Conservation (phyloP, 2,329 filamentous ascomycete species). For the Ophiostoma ips region DNA sequence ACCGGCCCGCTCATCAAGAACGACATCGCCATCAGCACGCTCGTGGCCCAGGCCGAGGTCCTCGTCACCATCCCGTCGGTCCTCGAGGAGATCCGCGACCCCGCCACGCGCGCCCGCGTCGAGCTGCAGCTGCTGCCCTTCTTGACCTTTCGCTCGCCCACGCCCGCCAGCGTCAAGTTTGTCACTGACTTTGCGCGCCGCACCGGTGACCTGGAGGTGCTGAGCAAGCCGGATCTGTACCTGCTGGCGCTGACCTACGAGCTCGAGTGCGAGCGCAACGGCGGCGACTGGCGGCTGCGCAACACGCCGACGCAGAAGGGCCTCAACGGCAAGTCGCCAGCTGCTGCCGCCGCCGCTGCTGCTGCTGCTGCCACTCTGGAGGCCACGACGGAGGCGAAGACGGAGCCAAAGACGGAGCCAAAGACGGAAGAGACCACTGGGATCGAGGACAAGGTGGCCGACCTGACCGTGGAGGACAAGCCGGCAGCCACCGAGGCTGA, state of each 20-base stretch:
- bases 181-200: constrained; percentile 74
- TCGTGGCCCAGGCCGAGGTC: constrained; percentile 61
- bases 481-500: background rate
- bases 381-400: background rate
- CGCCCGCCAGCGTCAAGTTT: constrained; percentile 61
- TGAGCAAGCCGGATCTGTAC: constrained; percentile 81
- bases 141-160: constrained; percentile 60
- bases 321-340: constrained; percentile 54
- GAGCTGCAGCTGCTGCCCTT: constrained; percentile 80
- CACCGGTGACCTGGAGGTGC: constrained; percentile 77
- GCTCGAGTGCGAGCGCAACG: constrained; percentile 79
- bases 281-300: constrained; percentile 76
- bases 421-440: constrained; percentile 5
- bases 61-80: constrained; percentile 78
- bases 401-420: background rate
- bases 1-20: constrained; percentile 91
- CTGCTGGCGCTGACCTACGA: constrained; percentile 86
- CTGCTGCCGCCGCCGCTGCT: constrained; percentile 8
- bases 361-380: background rate
- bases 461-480: background rate
- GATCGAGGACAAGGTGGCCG: constrained; percentile 2
- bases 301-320: constrained; percentile 66
- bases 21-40: constrained; percentile 68
- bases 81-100: constrained; percentile 76
- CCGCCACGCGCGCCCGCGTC: constrained; percentile 63